phyloP scores from a whole-genome alignment of 768 basidiomycete genomes.

The Auricularia auricula-judae region DNA sequence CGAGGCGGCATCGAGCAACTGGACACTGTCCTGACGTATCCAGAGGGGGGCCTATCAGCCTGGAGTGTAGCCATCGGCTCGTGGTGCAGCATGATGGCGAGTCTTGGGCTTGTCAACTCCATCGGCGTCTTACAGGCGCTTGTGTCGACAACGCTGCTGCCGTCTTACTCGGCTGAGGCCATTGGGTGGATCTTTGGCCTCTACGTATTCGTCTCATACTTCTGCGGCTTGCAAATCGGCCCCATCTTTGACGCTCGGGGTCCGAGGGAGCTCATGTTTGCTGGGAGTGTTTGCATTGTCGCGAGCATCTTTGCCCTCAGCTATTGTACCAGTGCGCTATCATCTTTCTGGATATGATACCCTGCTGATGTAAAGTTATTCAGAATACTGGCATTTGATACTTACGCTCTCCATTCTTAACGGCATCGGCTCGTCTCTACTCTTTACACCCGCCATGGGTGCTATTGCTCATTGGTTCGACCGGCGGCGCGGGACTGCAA shows the following conservation, averaged over 20 bases:
- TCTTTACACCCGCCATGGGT: background rate
- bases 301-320: background rate
- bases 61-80: background rate
- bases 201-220: background rate
- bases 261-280: background rate
- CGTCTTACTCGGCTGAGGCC: slow-evolving; percentile 3
- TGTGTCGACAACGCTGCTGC: background rate
- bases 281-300: background rate
- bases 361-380: background rate
- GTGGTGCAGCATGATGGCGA: background rate
- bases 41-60: background rate
- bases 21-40: background rate
- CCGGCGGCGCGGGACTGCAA: background rate
- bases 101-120: background rate
- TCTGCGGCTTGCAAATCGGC: background rate
- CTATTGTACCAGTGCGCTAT: background rate
- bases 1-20: too few relatives aligned
- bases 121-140: slow-evolving; percentile 2
- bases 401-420: background rate
- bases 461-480: background rate
- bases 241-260: background rate
- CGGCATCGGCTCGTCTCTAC: background rate
- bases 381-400: background rate
- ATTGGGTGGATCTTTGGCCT: background rate
- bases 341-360: background rate